A percentile compares a stretch with the other conserved stretches of the same genome.
Evolutionary conservation across 345 rosid genomes (phyloP).

Genomic region (Populus euphratica): DNA sequence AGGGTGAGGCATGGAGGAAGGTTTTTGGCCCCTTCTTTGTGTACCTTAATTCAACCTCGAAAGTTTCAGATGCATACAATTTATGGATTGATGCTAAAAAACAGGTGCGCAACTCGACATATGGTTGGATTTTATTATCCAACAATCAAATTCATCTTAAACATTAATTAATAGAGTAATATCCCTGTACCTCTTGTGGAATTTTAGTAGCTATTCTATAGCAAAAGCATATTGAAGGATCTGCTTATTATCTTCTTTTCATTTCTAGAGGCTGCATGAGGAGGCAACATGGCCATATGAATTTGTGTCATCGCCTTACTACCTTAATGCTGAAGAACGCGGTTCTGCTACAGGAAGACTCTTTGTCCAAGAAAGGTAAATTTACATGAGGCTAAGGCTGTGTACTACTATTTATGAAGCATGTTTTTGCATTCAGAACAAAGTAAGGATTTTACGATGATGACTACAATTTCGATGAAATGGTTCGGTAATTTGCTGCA

Average conservation of each 20-base stretch:
- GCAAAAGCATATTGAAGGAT: not conserved
- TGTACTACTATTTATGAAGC: not conserved
- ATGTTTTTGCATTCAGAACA: no score
- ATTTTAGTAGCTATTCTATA: no score
- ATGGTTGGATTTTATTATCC: not conserved
- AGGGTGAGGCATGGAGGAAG: constrained; percentile 43
- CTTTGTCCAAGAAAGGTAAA: constrained; percentile 30
- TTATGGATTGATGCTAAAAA: constrained; percentile 39
- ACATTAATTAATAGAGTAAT: not conserved
- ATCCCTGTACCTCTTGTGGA: not conserved
- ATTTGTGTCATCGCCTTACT: constrained; percentile 36
- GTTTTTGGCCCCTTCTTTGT: constrained; percentile 40
- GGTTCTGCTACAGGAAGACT: constrained; percentile 35
- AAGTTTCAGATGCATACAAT: constrained; percentile 27
- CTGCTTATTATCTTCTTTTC: no score
- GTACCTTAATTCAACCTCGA: constrained; percentile 38
- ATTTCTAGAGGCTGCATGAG: constrained; percentile 27
- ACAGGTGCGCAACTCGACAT: constrained; percentile 22
- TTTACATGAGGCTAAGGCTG: not conserved
- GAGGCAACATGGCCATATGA: constrained; percentile 39
- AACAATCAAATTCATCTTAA: not conserved
- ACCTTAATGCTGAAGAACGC: constrained; percentile 23
- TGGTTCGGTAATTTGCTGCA: no score
- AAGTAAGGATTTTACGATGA: no score
- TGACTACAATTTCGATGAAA: no score